Conservation (phyloP, 768 basidiomycete species). For the Filobasidium floriforme region DNA sequence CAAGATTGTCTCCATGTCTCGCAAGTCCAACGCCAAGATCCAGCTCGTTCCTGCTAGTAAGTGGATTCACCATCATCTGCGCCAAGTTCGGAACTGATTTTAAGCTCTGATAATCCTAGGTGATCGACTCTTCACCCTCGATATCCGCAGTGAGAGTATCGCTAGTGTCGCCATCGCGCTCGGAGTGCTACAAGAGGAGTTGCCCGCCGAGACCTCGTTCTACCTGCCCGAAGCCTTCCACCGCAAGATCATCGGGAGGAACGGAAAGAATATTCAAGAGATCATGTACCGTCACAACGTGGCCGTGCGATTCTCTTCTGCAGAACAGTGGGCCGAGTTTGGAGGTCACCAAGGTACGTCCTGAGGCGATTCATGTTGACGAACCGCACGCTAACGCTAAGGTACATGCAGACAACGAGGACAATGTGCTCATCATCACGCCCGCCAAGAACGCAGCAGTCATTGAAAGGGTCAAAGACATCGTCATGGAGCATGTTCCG, state of each 20-base stretch:
- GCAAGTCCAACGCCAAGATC: constrained; percentile 92
- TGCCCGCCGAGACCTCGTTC: constrained; percentile 98
- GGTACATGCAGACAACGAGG: constrained; percentile 83
- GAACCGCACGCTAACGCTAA: background rate
- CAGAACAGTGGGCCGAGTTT: constrained; percentile 87
- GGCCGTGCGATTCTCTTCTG: constrained; percentile 97
- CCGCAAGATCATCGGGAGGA: constrained; percentile 97
- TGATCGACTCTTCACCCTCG: constrained; percentile 84
- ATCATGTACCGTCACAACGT: constrained; percentile 99
- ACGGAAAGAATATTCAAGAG: constrained; percentile 92
- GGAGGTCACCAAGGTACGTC: constrained; percentile 54
- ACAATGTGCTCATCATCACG: constrained; percentile 96
- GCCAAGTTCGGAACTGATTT: background rate
- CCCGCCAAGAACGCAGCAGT: constrained; percentile 96
- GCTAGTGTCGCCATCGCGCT: constrained; percentile 51
- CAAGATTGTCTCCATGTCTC: constrained; percentile 99
- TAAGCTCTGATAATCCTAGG: background rate
- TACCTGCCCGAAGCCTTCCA: constrained; percentile 97
- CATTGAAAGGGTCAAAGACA: constrained; percentile 86
- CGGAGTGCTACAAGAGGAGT: constrained; percentile 83
- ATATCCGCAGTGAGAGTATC: constrained; percentile 41
- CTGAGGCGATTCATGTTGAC: background rate
- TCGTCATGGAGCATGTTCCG: constrained; percentile 94
- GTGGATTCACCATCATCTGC: background rate
- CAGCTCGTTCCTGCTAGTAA: constrained; percentile 18